Evolutionary conservation across 139 green algal species (phyloP), one percentile per base, ranked within the genome.

Genomic region (Axilococcus clingmanii): DNA sequence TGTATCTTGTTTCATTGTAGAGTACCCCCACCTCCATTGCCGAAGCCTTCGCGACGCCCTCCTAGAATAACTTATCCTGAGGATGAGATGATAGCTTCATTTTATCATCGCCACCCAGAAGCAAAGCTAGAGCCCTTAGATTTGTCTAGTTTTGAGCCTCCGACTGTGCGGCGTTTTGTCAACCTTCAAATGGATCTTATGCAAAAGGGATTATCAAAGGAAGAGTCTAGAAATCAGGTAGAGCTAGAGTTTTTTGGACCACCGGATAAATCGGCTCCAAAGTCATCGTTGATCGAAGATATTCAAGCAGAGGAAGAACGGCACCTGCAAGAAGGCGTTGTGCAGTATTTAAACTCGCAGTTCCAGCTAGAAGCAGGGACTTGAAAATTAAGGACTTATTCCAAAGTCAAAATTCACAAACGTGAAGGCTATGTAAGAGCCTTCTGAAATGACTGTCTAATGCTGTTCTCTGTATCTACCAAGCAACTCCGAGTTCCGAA

Each of bases 81-180:
- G 30, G 65, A 73, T 23, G 20, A 51, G 22, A 36, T 73, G 17
- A 16, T 73, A 8, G 30, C 46, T 19, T 25, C 34, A 0, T 73
- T 66, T 49, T 73, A 73, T 41, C 23, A 28, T 17, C 48, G 51
- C n/a, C n/a, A 66, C 48, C 63, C 63, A 38, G 48, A 47, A 29
- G 59, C 48, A 5, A 52, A 23, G 17, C 34, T 72, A 28, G 61
- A 65, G 36, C 49, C 65, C 1, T 20, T 73, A 15, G 60, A 72
- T 51, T 14, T 73, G 8, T 15, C 22, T 16, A 44, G 20, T 31
- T 61, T 44, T 29, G 50, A 73, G 19, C 65, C 65, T 16, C 33
- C 60, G 30, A 51, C 42, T 0, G 60, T 30, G 2, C 48, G 62
- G 7, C 31, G 41, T 12, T 72, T 71, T 55, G 64, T 37, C 33